Percentiles rank a stretch among this genome's conserved stretches.
These are phyloP conservation scores for Neodidymelliopsis sp. DNA, from an alignment of 2,329 filamentous ascomycete species.

Conservation along the genomic window DNA sequence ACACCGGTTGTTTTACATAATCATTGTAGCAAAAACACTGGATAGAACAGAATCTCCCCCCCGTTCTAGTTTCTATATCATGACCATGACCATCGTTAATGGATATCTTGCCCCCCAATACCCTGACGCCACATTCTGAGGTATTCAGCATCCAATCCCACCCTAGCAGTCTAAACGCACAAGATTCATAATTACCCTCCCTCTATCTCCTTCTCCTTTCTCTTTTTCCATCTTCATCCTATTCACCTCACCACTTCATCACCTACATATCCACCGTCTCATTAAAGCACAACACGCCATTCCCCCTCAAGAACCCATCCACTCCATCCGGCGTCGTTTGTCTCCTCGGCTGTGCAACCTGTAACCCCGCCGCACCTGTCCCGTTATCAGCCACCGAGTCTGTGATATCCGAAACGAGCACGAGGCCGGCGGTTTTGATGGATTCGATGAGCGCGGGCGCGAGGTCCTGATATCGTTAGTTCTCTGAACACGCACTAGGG, in stretches of 20 bases:
- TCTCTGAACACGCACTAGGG: slow-evolving; percentile 58
- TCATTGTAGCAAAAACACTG: too few relatives aligned
- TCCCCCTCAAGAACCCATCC: slow-evolving; percentile 83
- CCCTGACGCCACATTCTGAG: too few relatives aligned
- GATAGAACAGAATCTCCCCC: too few relatives aligned
- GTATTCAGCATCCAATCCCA: background rate
- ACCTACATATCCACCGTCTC: slow-evolving; percentile 72
- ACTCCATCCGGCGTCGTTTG: slow-evolving; percentile 75
- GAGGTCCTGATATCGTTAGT: too few relatives aligned
- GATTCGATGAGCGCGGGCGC: slow-evolving; percentile 91
- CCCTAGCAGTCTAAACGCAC: too few relatives aligned
- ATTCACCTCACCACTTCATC: background rate
- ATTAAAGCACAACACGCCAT: slow-evolving; percentile 90
- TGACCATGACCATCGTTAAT: too few relatives aligned
- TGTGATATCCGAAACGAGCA: slow-evolving; percentile 88
- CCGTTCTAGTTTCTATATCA: too few relatives aligned
- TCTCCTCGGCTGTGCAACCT: slow-evolving; percentile 49
- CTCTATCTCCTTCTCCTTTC: too few relatives aligned
- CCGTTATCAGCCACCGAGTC: slow-evolving; percentile 55
- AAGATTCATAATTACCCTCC: too few relatives aligned
- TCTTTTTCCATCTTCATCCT: background rate
- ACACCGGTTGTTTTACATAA: background rate
- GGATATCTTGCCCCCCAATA: too few relatives aligned
- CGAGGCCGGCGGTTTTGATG: slow-evolving; percentile 92
- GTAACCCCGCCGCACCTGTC: slow-evolving; percentile 47